Evolutionary conservation across 805 yeast genomes (phyloP).

Genomic region (Clavispora asparagi): DNA sequence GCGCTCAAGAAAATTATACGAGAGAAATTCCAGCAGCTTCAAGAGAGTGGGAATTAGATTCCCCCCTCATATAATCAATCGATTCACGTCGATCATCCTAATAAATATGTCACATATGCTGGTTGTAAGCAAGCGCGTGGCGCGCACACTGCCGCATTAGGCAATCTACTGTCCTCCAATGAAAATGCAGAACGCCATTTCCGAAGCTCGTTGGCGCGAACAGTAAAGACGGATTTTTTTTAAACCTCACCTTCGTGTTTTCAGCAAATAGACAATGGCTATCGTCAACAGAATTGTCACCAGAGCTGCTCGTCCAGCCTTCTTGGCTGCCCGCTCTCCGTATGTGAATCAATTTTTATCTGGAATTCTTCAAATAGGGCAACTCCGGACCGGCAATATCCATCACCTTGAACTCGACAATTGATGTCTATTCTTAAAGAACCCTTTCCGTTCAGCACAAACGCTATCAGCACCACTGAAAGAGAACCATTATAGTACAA

Average conservation of each 20-base stretch:
- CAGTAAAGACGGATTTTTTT: conserved; percentile 2
- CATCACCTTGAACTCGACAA: background rate
- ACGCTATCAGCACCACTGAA: too few species aligned
- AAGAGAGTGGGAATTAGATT: background rate
- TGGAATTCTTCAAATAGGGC: background rate
- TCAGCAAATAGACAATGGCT: conserved; percentile 25
- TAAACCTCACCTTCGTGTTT: conserved; percentile 1
- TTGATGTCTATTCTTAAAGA: background rate
- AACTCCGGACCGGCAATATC: background rate
- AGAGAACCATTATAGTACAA: too few species aligned
- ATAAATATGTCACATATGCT: background rate
- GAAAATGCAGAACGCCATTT: conserved; percentile 8
- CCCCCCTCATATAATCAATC: background rate
- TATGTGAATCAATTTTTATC: conserved; percentile 19
- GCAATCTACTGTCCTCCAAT: conserved; percentile 9
- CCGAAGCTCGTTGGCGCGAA: conserved; percentile 11
- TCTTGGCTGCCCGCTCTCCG: conserved; percentile 40
- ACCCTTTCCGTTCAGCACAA: too few species aligned
- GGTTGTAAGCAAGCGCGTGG: background rate
- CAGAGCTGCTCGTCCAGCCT: conserved; percentile 39
- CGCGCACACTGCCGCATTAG: conserved; percentile 1
- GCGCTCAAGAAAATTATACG: background rate
- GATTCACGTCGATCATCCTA: background rate
- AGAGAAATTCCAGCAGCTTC: background rate
- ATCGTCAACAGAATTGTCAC: conserved; percentile 40